A percentile compares a stretch with the other conserved stretches of the same genome.
Conservation (phyloP, 371 early-diverging fungal species). For the Syncephalastrum sp. region DNA sequence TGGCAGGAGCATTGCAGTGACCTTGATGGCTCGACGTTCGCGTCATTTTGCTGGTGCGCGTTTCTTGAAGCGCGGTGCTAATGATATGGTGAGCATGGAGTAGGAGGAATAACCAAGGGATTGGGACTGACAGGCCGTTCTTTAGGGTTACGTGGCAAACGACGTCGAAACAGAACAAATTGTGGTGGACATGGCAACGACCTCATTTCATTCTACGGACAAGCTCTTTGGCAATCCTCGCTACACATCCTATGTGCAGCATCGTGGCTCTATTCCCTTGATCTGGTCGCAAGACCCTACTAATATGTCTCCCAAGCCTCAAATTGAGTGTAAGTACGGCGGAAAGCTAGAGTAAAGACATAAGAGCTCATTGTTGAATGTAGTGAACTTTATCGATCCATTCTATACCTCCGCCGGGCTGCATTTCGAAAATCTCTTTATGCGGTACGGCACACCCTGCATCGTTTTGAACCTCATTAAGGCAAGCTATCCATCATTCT, state of each 20-base stretch:
- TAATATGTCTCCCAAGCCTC: constrained; percentile 94
- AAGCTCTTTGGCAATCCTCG: constrained; percentile 64
- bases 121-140: background rate
- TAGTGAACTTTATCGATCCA: constrained; percentile 86
- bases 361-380: background rate
- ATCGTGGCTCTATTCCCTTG: constrained; percentile 95
- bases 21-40: constrained; percentile 94
- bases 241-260: constrained; percentile 93
- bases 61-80: constrained; percentile 94
- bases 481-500: constrained; percentile 25
- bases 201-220: constrained; percentile 69
- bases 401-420: constrained; percentile 88
- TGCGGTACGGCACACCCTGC: constrained; percentile 85
- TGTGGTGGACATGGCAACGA: constrained; percentile 86
- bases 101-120: background rate
- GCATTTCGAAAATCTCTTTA: constrained; percentile 91
- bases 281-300: constrained; percentile 93
- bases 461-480: constrained; percentile 94
- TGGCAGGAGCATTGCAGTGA: constrained; percentile 85
- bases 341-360: no score
- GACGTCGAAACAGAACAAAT: constrained; percentile 99
- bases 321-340: constrained; percentile 72
- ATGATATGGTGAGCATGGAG: constrained; percentile 61
- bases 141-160: constrained; percentile 93
- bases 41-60: constrained; percentile 96